Conservation (phyloP, 352 stramenopile species). For the Pythium graminicola region DNA sequence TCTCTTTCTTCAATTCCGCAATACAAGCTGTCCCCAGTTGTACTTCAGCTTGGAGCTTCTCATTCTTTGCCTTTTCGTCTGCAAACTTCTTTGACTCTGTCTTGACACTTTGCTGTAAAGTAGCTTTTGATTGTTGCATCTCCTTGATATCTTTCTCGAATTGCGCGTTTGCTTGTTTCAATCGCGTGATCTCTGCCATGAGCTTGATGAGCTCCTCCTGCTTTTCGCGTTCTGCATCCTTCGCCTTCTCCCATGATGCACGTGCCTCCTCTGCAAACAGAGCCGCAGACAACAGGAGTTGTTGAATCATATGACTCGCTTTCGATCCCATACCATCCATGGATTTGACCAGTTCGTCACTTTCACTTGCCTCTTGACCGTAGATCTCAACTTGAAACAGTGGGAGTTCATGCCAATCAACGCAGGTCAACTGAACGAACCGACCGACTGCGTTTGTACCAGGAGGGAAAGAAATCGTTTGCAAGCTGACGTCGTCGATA, state of each 20-base stretch:
- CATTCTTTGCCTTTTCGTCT: slow-evolving; percentile 27
- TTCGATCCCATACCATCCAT: slow-evolving; percentile 36
- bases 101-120: slow-evolving; percentile 38
- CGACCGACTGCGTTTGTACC: slow-evolving; percentile 35
- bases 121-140: slow-evolving; percentile 34
- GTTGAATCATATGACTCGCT: slow-evolving; percentile 38
- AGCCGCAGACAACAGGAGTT: slow-evolving; percentile 41
- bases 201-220: slow-evolving; percentile 71
- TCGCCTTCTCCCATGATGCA: slow-evolving; percentile 66
- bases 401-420: slow-evolving; percentile 55
- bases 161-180: slow-evolving; percentile 40
- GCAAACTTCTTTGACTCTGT: slow-evolving; percentile 30
- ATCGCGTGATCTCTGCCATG: slow-evolving; percentile 50
- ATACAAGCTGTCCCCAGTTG: slow-evolving; percentile 19
- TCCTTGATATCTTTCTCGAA: slow-evolving; percentile 51
- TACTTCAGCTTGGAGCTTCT: slow-evolving; percentile 47
- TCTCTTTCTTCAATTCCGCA: slow-evolving; percentile 47
- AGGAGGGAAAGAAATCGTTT: slow-evolving; percentile 29
- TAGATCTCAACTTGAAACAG: slow-evolving; percentile 65
- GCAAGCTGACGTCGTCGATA: slow-evolving; percentile 24
- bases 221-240: slow-evolving; percentile 69
- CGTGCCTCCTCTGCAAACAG: slow-evolving; percentile 66
- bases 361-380: slow-evolving; percentile 52
- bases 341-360: slow-evolving; percentile 33
- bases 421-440: slow-evolving; percentile 55